phyloP scores from a whole-genome alignment of 1,139 yeast species.

The Taphrina communis region DNA sequence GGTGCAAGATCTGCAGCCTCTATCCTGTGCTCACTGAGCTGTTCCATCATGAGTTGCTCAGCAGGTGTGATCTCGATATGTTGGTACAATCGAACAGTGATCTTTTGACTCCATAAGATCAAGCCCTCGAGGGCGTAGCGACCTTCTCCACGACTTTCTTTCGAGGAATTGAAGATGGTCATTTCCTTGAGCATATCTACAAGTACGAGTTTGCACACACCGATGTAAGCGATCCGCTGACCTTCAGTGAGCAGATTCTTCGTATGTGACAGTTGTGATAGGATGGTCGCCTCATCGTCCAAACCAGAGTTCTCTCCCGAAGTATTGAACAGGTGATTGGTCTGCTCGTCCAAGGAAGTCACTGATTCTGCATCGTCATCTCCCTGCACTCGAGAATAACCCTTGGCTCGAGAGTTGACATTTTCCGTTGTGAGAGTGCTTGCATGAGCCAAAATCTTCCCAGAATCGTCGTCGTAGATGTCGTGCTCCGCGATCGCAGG shows the following conservation, averaged over 20 bases:
- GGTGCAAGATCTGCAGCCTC: constrained; percentile 72
- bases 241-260: constrained; percentile 79
- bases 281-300: constrained; percentile 55
- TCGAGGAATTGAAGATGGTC: constrained; percentile 64
- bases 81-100: constrained; percentile 73
- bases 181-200: constrained; percentile 82
- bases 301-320: constrained; percentile 52
- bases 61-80: constrained; percentile 76
- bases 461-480: constrained; percentile 62
- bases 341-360: constrained; percentile 71
- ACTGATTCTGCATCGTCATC: constrained; percentile 84
- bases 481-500: constrained; percentile 65
- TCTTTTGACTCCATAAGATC: constrained; percentile 82
- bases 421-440: constrained; percentile 48
- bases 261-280: constrained; percentile 76
- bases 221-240: constrained; percentile 91
- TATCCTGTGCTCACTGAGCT: constrained; percentile 81
- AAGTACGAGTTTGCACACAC: constrained; percentile 74
- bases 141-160: constrained; percentile 63
- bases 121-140: constrained; percentile 77
- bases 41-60: constrained; percentile 87
- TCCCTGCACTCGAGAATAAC: constrained; percentile 87
- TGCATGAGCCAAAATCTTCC: constrained; percentile 55
- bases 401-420: constrained; percentile 55
- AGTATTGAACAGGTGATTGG: constrained; percentile 73